Evolutionary conservation across 1,284 basidiomycete species (phyloP), one percentile per base, ranked within the genome.

Genomic region (Abortiporus biennis): DNA sequence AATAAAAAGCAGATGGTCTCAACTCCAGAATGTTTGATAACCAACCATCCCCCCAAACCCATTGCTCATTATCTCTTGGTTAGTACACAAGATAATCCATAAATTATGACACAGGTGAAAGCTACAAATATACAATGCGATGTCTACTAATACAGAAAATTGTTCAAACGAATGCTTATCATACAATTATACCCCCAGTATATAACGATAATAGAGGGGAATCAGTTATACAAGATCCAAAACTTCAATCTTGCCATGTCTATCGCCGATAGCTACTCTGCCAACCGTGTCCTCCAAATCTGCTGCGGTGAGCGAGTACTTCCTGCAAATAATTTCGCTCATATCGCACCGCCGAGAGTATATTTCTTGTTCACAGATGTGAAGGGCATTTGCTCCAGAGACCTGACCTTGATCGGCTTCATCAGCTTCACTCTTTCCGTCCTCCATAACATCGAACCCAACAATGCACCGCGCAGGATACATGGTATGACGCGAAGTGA

Each of bases 211-310:
- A n/a, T n/a, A n/a, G n/a, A n/a, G n/a, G n/a, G n/a, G n/a, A 29
- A 29, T 29, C 27, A 8, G 8, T 29, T n/a, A 29, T 9, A 29
- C 27, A n/a, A 9, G n/a, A n/a, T 29, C 27, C 27, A 29, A n/a
- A 8, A 29, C 27, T 29, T 29, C 27, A 29, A 29, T n/a, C 27
- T n/a, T 9, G 8, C 65, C 65, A 32, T 54, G 53, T 29, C 56
- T 54, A n/a, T 63, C 55, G 22, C 62, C 64, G 38, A 67, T 47
- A 13, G 57, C 65, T 27, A 67, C 54, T 30, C 65, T 51, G 6
- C 65, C 65, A 2, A 65, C 58, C 4, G 57, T 58, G 41, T 66
- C 65, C 43, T 67, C 64, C 36, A 67, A 41, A 35, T 58, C 58
- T 3, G 57, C 58, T 2, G 59, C 44, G 13, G 50, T 34, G 12